A percentile compares a stretch with the other conserved stretches of the same genome.
Evolutionary conservation across 139 green algal species (phyloP).

Genomic region (Volvox reticuliferus): DNA sequence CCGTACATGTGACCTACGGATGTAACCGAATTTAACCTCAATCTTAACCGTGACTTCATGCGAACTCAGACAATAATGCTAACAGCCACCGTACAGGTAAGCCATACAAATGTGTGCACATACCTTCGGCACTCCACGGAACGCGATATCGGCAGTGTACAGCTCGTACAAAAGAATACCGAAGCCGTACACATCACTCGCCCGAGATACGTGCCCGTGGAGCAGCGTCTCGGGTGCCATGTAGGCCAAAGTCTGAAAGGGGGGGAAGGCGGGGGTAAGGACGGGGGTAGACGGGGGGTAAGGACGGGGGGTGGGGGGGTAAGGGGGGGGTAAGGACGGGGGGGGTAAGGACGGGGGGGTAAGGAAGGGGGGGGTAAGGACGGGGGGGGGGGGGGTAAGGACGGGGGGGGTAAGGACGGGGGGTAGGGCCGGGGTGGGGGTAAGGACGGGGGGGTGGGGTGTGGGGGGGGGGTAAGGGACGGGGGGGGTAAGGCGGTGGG

Average conservation of each 20-base stretch:
- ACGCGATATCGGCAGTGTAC: slow-evolving; percentile 24
- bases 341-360: background rate
- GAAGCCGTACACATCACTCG: slow-evolving; percentile 30
- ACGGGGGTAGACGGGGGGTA: background rate
- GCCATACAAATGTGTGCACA: background rate
- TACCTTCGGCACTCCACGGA: slow-evolving; percentile 12
- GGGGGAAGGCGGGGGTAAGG: background rate
- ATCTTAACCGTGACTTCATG: too few species aligned
- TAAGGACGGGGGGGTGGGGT: too few species aligned
- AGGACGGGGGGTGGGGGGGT: background rate
- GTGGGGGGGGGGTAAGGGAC: background rate
- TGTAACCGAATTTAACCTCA: too few species aligned
- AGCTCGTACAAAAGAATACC: slow-evolving; percentile 43
- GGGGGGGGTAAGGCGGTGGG: too few species aligned
- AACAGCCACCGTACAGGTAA: too few species aligned
- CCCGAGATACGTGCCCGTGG: slow-evolving; percentile 31
- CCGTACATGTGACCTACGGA: too few species aligned
- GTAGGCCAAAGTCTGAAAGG: slow-evolving; percentile 31
- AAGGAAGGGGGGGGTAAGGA: background rate
- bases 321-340: too few species aligned
- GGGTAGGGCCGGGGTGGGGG: background rate
- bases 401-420: background rate
- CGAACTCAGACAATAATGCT: too few species aligned
- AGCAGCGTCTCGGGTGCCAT: slow-evolving; percentile 45
- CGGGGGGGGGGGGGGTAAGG: too few species aligned